Percentiles rank a stretch among this genome's conserved stretches.
These are phyloP conservation scores for Penicillium paradoxum DNA, from an alignment of 495 filamentous ascomycete species.

Conservation along the genomic window DNA sequence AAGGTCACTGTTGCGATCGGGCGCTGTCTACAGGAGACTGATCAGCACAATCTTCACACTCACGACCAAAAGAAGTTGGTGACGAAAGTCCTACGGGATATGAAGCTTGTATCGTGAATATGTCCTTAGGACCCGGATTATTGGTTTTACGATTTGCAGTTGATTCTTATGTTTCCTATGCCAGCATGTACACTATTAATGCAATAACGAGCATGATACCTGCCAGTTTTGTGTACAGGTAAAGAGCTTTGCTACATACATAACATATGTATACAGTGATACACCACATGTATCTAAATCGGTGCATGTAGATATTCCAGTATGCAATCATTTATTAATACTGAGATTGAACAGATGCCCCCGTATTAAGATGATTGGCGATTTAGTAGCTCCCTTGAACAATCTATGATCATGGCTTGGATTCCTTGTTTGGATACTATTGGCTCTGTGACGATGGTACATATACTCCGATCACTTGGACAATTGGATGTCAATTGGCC, in stretches of 20 bases:
- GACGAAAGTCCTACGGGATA: conserved; percentile 55
- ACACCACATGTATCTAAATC: no score
- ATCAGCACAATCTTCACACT: conserved; percentile 58
- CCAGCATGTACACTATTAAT: conserved; percentile 13
- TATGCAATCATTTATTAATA: no score
- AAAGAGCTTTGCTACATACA: neutral
- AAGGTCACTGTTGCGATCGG: conserved; percentile 71
- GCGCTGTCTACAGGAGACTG: conserved; percentile 71
- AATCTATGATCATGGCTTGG: no score
- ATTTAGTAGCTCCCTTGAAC: no score
- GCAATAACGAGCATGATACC: conserved; percentile 1
- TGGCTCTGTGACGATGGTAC: neutral
- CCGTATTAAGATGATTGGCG: no score
- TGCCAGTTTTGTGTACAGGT: neutral
- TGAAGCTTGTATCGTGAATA: conserved; percentile 36
- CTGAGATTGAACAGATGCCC: no score
- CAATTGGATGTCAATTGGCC: neutral
- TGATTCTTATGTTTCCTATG: conserved; percentile 2
- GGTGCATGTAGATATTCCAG: no score
- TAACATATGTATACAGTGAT: no score
- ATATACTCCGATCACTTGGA: neutral
- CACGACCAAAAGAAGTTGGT: conserved; percentile 80
- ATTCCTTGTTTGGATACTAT: neutral
- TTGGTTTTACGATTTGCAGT: neutral
- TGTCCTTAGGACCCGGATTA: neutral